A percentile compares a stretch with the other conserved stretches of the same genome.
Conservation (phyloP, 2,329 filamentous ascomycete species). For the Colletotrichum sp. region DNA sequence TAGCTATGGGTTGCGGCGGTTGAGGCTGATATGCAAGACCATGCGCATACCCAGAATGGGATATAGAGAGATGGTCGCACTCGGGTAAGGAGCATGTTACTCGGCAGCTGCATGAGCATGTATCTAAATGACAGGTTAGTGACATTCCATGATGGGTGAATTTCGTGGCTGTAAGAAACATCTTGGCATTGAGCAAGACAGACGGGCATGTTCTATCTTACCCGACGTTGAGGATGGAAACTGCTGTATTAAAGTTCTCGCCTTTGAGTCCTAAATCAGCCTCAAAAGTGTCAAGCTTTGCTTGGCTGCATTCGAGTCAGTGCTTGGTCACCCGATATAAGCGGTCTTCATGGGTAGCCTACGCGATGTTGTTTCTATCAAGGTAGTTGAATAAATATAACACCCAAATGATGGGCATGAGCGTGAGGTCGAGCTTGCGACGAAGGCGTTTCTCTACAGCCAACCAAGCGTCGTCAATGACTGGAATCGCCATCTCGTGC, state of each 20-base stretch:
- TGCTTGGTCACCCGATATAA: neutral
- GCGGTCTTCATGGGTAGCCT: neutral
- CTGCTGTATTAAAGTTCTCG: neutral
- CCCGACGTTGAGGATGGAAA: neutral
- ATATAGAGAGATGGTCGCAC: constrained; percentile 21
- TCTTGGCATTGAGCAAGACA: neutral
- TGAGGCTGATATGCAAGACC: constrained; percentile 2
- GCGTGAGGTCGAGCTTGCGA: constrained; percentile 25
- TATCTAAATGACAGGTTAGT: neutral
- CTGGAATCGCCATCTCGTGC: neutral
- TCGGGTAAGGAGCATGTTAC: constrained; percentile 21
- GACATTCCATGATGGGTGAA: neutral
- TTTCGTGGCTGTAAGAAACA: neutral
- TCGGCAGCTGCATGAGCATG: neutral
- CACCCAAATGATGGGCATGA: constrained; percentile 17
- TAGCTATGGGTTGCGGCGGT: neutral
- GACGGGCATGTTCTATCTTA: neutral
- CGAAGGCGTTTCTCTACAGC: constrained; percentile 15
- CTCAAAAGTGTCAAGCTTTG: neutral
- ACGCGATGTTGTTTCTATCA: constrained; percentile 18
- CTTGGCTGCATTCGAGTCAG: neutral
- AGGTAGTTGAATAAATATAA: constrained; percentile 4
- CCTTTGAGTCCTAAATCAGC: neutral
- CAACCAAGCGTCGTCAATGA: neutral
- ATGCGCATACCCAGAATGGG: constrained; percentile 6